Conservation (phyloP, 1,284 basidiomycete genomes). For the Heimioporus retisporus region DNA sequence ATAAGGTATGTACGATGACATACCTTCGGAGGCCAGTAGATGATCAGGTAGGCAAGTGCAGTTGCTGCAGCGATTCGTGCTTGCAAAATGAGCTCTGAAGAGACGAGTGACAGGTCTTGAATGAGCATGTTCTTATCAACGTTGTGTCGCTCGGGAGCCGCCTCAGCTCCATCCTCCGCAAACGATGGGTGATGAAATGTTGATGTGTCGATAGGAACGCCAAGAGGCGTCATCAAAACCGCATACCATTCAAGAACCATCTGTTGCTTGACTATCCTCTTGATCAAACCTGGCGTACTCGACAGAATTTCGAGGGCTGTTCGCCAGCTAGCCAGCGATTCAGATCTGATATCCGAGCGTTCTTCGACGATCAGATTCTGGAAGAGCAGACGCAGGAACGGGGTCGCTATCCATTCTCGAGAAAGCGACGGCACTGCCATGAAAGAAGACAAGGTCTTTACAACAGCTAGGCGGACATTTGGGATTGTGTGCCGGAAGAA, state of each 20-base stretch:
- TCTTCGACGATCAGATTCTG: conserved; percentile 98
- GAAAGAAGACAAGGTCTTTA: conserved; percentile 91
- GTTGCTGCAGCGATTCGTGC: conserved; percentile 87
- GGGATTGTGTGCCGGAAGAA: conserved; percentile 99
- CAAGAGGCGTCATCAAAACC: conserved; percentile 93
- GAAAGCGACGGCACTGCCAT: conserved; percentile 83
- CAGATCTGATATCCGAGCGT: conserved; percentile 85
- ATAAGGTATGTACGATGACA: conserved; percentile 24
- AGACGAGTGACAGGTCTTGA: conserved; percentile 91
- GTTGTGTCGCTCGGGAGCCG: conserved; percentile 80
- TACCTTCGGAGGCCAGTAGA: conserved; percentile 74
- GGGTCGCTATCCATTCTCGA: conserved; percentile 84
- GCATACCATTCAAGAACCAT: conserved; percentile 86
- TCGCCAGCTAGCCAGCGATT: conserved; percentile 85
- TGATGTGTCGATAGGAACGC: conserved; percentile 79
- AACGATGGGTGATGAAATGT: conserved; percentile 78
- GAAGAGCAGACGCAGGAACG: conserved; percentile 89
- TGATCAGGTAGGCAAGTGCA: conserved; percentile 82
- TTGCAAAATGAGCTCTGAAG: conserved; percentile 83
- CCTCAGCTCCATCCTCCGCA: conserved; percentile 54
- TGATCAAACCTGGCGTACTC: conserved; percentile 57
- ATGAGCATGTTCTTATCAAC: conserved; percentile 97
- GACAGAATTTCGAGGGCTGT: conserved; percentile 71
- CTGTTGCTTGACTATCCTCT: conserved; percentile 62
- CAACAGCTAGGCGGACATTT: conserved; percentile 94